Evolutionary conservation across 768 basidiomycete species (phyloP).

Genomic region (Termitomyces bulborhizus): DNA sequence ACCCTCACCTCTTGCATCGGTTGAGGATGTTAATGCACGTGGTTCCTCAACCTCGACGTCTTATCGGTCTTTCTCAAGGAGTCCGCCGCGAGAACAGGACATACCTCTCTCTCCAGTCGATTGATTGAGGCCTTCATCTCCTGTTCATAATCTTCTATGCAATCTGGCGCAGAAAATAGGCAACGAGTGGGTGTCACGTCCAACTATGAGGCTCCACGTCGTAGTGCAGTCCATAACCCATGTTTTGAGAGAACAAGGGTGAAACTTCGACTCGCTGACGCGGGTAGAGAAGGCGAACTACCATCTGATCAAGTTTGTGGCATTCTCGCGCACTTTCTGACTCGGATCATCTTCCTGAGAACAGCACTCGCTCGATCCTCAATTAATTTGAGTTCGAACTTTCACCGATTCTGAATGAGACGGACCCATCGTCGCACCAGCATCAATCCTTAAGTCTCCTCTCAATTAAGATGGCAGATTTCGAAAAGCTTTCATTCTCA

Average conservation of each 20-base stretch:
- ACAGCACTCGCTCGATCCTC: background rate
- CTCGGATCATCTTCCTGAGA: background rate
- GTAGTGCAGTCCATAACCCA: background rate
- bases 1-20: background rate
- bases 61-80: background rate
- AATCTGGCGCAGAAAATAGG: background rate
- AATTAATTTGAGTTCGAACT: background rate
- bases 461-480: too few relatives aligned
- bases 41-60: constrained; percentile 3
- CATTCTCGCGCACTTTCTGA: background rate
- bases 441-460: too few relatives aligned
- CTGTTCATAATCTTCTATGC: background rate
- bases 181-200: background rate
- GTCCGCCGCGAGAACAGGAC: background rate
- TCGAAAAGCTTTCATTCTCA: background rate
- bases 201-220: background rate
- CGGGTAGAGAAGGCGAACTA: background rate
- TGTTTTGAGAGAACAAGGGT: background rate
- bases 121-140: background rate
- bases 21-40: background rate
- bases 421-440: too few relatives aligned
- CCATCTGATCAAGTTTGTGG: background rate
- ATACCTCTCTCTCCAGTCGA: background rate
- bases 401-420: too few relatives aligned
- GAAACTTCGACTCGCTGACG: background rate